A percentile compares a stretch with the other conserved stretches of the same genome.
These are phyloP conservation scores for Sophora flavescens DNA, from an alignment of 306 rosid genomes.

Conservation along the genomic window DNA sequence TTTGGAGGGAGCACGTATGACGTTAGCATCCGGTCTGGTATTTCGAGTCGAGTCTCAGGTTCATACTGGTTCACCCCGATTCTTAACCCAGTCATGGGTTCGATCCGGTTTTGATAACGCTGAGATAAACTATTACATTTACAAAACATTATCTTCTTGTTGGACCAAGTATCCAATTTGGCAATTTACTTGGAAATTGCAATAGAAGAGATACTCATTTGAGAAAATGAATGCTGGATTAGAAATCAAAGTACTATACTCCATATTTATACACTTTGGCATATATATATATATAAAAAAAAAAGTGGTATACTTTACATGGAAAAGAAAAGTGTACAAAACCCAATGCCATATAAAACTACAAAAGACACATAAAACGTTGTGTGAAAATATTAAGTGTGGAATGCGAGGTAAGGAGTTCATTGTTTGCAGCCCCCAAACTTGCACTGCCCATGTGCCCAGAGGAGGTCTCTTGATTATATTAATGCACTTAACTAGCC, in stretches of 20 bases:
- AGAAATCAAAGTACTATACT: slow-evolving; percentile 53
- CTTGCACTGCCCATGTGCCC: slow-evolving; percentile 48
- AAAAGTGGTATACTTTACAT: slow-evolving; percentile 2
- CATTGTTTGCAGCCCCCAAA: slow-evolving; percentile 33
- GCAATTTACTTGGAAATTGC: slow-evolving; percentile 45
- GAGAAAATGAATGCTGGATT: slow-evolving; percentile 41
- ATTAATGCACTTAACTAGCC: slow-evolving; percentile 29
- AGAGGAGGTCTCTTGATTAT: slow-evolving; percentile 28
- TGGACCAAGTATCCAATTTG: slow-evolving; percentile 48
- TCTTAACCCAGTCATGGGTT: no score
- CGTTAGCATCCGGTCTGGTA: no score
- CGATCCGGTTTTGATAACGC: no score
- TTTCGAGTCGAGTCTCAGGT: no score
- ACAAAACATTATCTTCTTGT: slow-evolving; percentile 49
- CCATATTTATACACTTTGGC: no score
- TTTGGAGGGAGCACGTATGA: no score
- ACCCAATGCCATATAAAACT: slow-evolving; percentile 42
- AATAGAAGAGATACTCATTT: slow-evolving; percentile 26
- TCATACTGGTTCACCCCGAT: no score
- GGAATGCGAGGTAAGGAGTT: slow-evolving; percentile 20
- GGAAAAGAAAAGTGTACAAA: slow-evolving; percentile 40
- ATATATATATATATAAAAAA: no score
- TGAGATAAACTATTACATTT: background rate
- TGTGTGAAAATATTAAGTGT: slow-evolving; percentile 29
- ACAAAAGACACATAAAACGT: slow-evolving; percentile 37